phyloP scores from a whole-genome alignment of 129 eudicot species.

The Saposhnikovia divaricata region DNA sequence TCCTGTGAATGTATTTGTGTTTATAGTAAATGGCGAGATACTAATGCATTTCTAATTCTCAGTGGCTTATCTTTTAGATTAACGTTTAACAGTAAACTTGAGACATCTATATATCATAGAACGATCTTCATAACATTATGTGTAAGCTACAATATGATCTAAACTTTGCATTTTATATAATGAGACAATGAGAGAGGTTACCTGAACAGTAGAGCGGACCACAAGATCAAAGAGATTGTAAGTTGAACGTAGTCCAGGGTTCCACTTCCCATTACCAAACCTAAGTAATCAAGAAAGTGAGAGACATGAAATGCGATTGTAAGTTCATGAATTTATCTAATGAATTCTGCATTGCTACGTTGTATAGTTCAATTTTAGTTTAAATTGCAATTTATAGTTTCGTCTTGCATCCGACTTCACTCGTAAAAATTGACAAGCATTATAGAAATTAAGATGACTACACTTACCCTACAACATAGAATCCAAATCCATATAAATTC shows the following conservation, averaged over 20 bases:
- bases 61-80: not conserved
- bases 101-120: not conserved
- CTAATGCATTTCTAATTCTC: not conserved
- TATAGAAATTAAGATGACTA: not conserved
- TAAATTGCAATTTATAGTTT: not conserved
- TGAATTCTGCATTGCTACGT: not conserved
- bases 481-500: slow-evolving; percentile 54
- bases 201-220: slow-evolving; percentile 71
- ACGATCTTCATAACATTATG: not conserved
- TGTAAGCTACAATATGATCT: not conserved
- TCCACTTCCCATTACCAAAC: slow-evolving; percentile 58
- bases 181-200: slow-evolving; percentile 12
- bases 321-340: no score
- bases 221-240: slow-evolving; percentile 68
- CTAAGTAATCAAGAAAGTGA: slow-evolving; percentile 19
- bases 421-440: not conserved
- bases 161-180: not conserved
- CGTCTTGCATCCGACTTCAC: not conserved
- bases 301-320: not conserved
- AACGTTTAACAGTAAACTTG: not conserved
- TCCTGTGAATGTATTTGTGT: not conserved
- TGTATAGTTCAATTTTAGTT: not conserved
- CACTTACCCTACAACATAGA: slow-evolving; percentile 48
- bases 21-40: not conserved
- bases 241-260: slow-evolving; percentile 31